These are phyloP conservation scores for Beauveria bassiana DNA, from an alignment of 2,329 filamentous ascomycete species.

Conservation along the genomic window DNA sequence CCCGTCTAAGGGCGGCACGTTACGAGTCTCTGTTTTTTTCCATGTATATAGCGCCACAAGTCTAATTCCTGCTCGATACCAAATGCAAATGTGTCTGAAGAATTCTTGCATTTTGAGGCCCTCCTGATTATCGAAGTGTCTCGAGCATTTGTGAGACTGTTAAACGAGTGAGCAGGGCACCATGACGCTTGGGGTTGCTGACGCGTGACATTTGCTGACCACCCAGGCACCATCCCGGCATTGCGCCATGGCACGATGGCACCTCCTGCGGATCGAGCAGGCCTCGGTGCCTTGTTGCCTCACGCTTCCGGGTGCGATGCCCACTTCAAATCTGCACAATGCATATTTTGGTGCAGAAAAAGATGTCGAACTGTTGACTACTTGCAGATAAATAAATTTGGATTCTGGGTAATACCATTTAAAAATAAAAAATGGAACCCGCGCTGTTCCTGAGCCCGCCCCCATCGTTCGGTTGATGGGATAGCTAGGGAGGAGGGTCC, in stretches of 20 bases:
- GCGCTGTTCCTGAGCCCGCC: not conserved
- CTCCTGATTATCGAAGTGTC: not conserved
- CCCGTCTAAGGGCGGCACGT: not conserved
- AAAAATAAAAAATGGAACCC: not conserved
- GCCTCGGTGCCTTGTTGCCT: not conserved
- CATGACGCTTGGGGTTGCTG: not conserved
- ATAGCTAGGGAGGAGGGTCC: not conserved
- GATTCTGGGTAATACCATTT: too few species aligned
- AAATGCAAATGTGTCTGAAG: not conserved
- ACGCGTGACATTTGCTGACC: conserved; percentile 6
- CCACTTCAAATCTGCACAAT: not conserved
- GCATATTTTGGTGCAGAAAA: not conserved
- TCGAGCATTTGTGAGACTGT: not conserved
- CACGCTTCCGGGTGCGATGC: too few species aligned
- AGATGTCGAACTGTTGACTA: too few species aligned
- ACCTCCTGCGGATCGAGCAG: conserved; percentile 1
- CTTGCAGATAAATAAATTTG: too few species aligned
- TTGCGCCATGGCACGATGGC: not conserved
- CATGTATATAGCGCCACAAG: not conserved
- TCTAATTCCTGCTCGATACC: not conserved
- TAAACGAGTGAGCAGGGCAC: not conserved
- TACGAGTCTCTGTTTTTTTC: not conserved
- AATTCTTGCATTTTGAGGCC: not conserved
- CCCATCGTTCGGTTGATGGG: not conserved
- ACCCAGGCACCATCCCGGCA: not conserved